These are phyloP conservation scores for Dryadomyces sulphureus DNA, from an alignment of 2,329 filamentous ascomycete genomes.

Conservation along the genomic window DNA sequence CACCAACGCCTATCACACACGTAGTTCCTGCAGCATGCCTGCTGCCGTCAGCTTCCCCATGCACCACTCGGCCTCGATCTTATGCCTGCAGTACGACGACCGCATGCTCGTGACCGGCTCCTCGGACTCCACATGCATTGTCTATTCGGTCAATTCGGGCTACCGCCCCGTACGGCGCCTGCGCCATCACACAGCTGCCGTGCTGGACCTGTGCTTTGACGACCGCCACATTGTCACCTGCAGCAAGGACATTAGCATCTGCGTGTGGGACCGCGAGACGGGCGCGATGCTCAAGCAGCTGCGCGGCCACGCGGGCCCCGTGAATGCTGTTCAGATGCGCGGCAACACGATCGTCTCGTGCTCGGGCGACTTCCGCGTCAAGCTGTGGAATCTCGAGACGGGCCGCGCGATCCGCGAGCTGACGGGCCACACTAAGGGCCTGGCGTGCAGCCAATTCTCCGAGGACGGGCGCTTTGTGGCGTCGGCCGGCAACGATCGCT, in stretches of 20 bases:
- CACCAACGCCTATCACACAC: slow-evolving; percentile 20
- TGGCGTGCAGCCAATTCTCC: slow-evolving; percentile 91
- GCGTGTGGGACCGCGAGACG: slow-evolving; percentile 80
- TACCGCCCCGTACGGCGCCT: slow-evolving; percentile 73
- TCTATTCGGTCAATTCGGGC: slow-evolving; percentile 69
- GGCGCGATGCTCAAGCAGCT: slow-evolving; percentile 64
- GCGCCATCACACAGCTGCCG: slow-evolving; percentile 66
- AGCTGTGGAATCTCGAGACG: slow-evolving; percentile 88
- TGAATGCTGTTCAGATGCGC: slow-evolving; percentile 91
- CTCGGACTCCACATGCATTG: slow-evolving; percentile 79
- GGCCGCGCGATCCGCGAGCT: slow-evolving; percentile 86
- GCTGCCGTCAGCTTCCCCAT: slow-evolving; percentile 37
- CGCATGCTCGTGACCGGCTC: slow-evolving; percentile 89
- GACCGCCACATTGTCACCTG: slow-evolving; percentile 88
- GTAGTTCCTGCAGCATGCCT: slow-evolving; percentile 31
- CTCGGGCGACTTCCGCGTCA: slow-evolving; percentile 83
- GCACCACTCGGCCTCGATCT: slow-evolving; percentile 82
- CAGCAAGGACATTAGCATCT: slow-evolving; percentile 89
- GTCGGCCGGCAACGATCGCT: slow-evolving; percentile 86
- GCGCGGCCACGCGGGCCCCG: slow-evolving; percentile 74
- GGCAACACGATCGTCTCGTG: slow-evolving; percentile 88
- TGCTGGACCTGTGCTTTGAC: slow-evolving; percentile 89
- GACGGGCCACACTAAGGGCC: slow-evolving; percentile 73
- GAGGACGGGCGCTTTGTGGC: slow-evolving; percentile 90
- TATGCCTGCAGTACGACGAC: slow-evolving; percentile 90